Base-by-base conservation (phyloP, 164 flowering plant species). In the Aristolochia fimbriata region DNA sequence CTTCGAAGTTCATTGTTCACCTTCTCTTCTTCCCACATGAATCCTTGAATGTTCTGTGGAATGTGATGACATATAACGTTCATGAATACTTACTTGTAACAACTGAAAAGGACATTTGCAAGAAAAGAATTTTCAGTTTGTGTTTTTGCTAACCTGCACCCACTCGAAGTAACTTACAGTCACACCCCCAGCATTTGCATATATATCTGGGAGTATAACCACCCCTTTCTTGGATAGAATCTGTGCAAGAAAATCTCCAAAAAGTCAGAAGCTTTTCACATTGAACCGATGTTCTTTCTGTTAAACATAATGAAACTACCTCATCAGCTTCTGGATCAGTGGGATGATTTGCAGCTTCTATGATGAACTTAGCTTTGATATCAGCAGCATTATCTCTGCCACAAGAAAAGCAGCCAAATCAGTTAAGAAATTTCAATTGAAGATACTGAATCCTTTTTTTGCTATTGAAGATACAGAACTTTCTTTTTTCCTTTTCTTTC, bases 11-110 rank as follows among this genome's bases (percentile, higher is more conserved):
- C 85, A 2, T 27, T 30, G 58, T 91, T 91, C 65, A 91, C 96
- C 71, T 80, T 83, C 57, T 83, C 94, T 66, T 91, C 97, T 2
- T 85, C 94, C 97, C 97, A 91, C 94, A 85, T 82, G 67, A 91
- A 91, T 45, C 97, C 92, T 81, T 91, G 97, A 62, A 91, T 91
- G 58, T 91, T 91, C 96, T 91, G 83, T 50, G 8, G 23, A 23
- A 23, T 17, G 56, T 9, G 20, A 19, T 20, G 20, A 19, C 7
- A 13, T 13, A 27, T 22, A 16, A n/a, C 23, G 11, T 52, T 31
- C 56, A 52, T 23, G 30, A 27, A 27, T 27, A 37, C 43, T 6
- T 3, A 10, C 12, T 37, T 37, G 8, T 37, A 3, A 3, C 43
- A 37, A 10, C 1, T 37, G 8, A 37, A 37, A 37, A 37, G 43